phyloP scores from a whole-genome alignment of 73 alveolate species.

The Symbiodinium natans region DNA sequence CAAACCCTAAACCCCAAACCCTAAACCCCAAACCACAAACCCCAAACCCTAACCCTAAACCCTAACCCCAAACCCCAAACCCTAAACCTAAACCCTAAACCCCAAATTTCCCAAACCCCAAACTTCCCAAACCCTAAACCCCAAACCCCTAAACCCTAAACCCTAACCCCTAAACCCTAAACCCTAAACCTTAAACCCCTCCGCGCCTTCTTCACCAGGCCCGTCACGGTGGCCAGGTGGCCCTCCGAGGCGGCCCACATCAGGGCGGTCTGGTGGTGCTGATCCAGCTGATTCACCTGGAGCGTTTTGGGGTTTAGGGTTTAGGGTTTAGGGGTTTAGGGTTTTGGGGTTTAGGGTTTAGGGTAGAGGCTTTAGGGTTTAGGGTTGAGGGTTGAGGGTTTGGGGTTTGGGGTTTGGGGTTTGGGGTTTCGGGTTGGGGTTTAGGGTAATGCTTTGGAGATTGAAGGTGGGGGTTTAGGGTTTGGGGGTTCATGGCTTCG shows the following conservation, averaged over 20 bases:
- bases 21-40: background rate
- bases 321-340: background rate
- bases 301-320: background rate
- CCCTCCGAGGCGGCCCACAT: slow-evolving; percentile 94
- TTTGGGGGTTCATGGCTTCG: background rate
- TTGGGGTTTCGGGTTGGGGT: background rate
- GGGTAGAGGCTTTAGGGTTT: background rate
- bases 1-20: background rate
- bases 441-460: background rate
- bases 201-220: slow-evolving; percentile 62
- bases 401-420: background rate
- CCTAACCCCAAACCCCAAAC: background rate
- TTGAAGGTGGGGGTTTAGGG: too few species aligned
- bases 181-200: background rate
- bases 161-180: background rate
- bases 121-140: background rate
- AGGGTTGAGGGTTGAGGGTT: background rate
- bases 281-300: slow-evolving; percentile 93
- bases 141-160: background rate
- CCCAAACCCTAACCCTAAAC: background rate
- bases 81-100: background rate
- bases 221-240: slow-evolving; percentile 61
- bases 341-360: background rate
- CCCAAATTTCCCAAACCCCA: background rate
- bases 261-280: slow-evolving; percentile 93